Conservation (phyloP, 495 filamentous ascomycete species). For the Cryomyces minteri region DNA sequence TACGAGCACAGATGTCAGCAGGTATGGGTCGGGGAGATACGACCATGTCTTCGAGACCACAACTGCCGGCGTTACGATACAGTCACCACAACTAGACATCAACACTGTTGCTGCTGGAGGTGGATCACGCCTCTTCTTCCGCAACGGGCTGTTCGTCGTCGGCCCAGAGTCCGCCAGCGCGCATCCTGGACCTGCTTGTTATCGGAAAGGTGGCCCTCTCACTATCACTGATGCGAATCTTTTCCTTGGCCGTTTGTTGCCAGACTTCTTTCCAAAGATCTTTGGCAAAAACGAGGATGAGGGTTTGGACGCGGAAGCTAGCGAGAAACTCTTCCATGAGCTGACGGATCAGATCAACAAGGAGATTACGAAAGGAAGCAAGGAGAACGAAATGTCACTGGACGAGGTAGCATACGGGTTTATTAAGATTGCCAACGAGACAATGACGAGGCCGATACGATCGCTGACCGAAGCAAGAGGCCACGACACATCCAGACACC, state of each 20-base stretch:
- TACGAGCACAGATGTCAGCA: constrained; percentile 85
- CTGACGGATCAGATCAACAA: constrained; percentile 63
- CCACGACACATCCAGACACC: constrained; percentile 76
- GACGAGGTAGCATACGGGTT: constrained; percentile 89
- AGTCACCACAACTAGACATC: constrained; percentile 90
- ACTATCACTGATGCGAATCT: constrained; percentile 93
- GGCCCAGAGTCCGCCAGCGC: constrained; percentile 87
- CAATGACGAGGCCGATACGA: constrained; percentile 86
- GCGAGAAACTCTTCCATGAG: constrained; percentile 56
- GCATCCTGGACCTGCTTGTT: constrained; percentile 87
- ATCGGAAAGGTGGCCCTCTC: constrained; percentile 80
- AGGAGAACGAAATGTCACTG: constrained; percentile 53
- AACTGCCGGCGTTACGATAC: constrained; percentile 86
- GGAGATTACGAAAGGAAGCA: constrained; percentile 24
- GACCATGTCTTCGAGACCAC: constrained; percentile 98
- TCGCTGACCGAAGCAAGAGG: constrained; percentile 88
- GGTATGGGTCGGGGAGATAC: constrained; percentile 75
- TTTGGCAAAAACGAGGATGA: constrained; percentile 87
- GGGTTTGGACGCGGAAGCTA: constrained; percentile 61
- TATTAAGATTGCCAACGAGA: constrained; percentile 85
- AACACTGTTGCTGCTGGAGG: constrained; percentile 94
- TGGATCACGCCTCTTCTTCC: constrained; percentile 75
- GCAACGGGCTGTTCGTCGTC: constrained; percentile 90
- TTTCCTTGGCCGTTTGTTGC: constrained; percentile 69
- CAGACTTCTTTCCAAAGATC: constrained; percentile 94